These are phyloP conservation scores for Dendrocalamus latiflorus DNA, from an alignment of 202 grass and related monocot species.

Conservation along the genomic window DNA sequence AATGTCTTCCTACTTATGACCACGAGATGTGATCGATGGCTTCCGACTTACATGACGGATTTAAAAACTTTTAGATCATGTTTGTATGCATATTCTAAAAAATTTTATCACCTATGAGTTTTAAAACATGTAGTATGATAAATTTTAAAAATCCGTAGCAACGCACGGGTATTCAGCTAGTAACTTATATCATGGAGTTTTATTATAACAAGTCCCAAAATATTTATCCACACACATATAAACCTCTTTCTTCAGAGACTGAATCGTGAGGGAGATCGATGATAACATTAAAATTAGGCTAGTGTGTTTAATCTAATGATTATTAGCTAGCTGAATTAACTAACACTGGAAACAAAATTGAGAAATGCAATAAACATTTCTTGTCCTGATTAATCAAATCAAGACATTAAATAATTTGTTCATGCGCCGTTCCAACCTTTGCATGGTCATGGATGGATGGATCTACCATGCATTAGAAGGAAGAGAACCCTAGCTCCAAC, in stretches of 20 bases:
- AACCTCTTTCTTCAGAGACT: background rate
- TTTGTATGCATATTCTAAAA: too few species aligned
- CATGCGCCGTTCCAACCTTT: background rate
- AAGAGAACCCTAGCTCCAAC: conserved; percentile 30
- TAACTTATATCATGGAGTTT: background rate
- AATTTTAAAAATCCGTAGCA: too few species aligned
- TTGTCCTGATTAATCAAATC: background rate
- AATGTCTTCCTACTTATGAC: too few species aligned
- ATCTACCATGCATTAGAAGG: conserved; percentile 35
- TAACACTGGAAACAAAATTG: background rate
- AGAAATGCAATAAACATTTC: background rate
- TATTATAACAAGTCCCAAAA: background rate
- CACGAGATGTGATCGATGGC: too few species aligned
- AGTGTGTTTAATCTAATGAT: background rate
- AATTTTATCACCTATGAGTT: too few species aligned
- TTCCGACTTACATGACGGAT: too few species aligned
- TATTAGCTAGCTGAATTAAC: background rate
- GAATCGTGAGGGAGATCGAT: background rate
- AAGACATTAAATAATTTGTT: background rate
- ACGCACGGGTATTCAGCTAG: too few species aligned
- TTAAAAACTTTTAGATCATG: too few species aligned
- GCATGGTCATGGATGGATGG: background rate
- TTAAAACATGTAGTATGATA: too few species aligned
- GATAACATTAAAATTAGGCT: background rate
- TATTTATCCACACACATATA: background rate